Base-by-base conservation (phyloP, 139 green algal genomes). In the Tetradesmus obliquus region DNA sequence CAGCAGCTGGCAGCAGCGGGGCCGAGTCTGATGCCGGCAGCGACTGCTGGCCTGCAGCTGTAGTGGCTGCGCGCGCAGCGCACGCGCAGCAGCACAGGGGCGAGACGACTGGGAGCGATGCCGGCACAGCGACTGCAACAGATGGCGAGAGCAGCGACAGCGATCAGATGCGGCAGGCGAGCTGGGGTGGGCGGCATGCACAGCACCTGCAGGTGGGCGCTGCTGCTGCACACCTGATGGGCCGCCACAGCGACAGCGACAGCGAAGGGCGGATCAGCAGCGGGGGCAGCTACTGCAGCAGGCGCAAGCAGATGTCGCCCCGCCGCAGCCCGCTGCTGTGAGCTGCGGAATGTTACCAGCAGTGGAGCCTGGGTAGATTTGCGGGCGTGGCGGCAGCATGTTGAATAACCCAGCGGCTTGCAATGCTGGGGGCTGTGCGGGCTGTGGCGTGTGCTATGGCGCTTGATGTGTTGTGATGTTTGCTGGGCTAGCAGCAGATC, bases 301-400 rank as follows among this genome's bases (percentile, higher is more conserved):
- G 89, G 15, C 72, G 90, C 45, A 92, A 92, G 90, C 90, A 92
- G 90, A 8, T 82, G 20, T 92, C 90, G 58, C 90, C 90, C 7
- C 90, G 90, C 32, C 83, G 90, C 72, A 92, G 90, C 72, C 89
- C 89, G 2, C 45, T 91, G 79, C 79, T 91, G 88, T 87, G 17
- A 91, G 54, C 54, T 9, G 32, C 85, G 20, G 57, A 45, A 45
- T 45, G 32, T 45, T 45, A 45, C 32, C 32, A 45, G 32, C 32
- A 45, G 32, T 45, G 32, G 32, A 45, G 32, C 32, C 32, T 45
- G 0, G 32, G 32, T 45, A 45, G 32, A 45, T 45, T 1, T 45
- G 32, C 32, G 32, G 32, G 32, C 32, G 32, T 45, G 32, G 32
- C 32, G 32, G 32, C 32, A 45, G 32, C 32, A 45, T 45, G 32